Base-by-base conservation (phyloP, 768 basidiomycete species). In the Naganishia randhawae region DNA sequence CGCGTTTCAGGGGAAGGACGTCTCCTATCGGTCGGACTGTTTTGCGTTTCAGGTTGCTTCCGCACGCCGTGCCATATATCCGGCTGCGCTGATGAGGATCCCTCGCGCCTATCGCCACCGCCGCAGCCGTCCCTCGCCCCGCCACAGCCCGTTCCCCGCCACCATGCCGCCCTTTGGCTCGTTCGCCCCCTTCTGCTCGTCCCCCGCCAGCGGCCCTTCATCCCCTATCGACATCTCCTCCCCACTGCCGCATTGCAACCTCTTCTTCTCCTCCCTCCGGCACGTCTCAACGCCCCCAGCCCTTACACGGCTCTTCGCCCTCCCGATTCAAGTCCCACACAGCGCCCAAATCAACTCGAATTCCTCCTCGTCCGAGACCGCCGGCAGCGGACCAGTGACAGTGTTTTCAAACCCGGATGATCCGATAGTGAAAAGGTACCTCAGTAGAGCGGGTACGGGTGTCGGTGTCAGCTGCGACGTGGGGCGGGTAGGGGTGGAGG, bases 221-320 rank as follows among this genome's bases (percentile, higher is more conserved):
- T 81, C 85, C 22, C 82, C 89, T 62, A 92, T 91, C 78, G 81
- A 82, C 48, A 80, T 85, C 50, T 85, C 85, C 10, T 90, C 91
- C 1, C 89, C 88, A 52, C 89, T 95, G 76, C 86, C 93, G 0
- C 90, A 91, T 86, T 97, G 94, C 82, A 96, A 96, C 77, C 87
- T 96, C 73, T 94, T 95, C 82, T 92, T 92, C 81, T 85, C 85
- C 69, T 92, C 95, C 83, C 87, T 92, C 25, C 72, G 77, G 52
- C 48, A 75, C 19, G 61, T 70, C 32, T 69, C 72, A 9, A 31
- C 66, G 13, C 82, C 75, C 3, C 66, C 64, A 14, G 39, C 42
- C n/a, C 62, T 73, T 31, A 67, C 68, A 37, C 66, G 64, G 29
- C 68, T 67, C 29, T 73, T 73, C 22, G 8, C 71, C 69, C 19